Conservation (phyloP, 2,329 filamentous ascomycete species). For the Grosmannia clavigera region DNA sequence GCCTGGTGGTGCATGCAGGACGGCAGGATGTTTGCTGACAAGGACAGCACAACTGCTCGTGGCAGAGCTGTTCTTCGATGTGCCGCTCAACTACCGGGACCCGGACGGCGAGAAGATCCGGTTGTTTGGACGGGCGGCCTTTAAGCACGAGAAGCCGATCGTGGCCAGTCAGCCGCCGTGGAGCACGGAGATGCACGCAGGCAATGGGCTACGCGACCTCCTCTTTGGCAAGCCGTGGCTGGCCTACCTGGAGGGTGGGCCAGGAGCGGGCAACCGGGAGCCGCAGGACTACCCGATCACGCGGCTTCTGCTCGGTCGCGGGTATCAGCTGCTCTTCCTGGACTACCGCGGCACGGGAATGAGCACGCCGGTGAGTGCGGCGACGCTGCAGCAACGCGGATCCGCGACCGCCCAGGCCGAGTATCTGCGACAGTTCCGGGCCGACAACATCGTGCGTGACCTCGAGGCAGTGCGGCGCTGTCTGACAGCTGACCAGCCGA, state of each 20-base stretch:
- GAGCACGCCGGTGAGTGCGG: constrained; percentile 66
- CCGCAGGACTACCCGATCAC: constrained; percentile 65
- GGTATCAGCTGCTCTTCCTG: constrained; percentile 77
- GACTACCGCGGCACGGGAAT: constrained; percentile 86
- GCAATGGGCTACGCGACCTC: constrained; percentile 3
- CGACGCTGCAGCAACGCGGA: constrained; percentile 54
- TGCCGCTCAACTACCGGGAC: constrained; percentile 65
- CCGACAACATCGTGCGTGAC: constrained; percentile 82
- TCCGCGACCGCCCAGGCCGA: constrained; percentile 56
- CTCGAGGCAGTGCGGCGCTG: constrained; percentile 73
- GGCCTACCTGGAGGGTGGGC: constrained; percentile 76
- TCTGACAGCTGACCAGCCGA: constrained; percentile 56
- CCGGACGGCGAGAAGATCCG: constrained; percentile 49
- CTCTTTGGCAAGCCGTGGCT: constrained; percentile 39
- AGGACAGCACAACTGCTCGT: constrained; percentile 56
- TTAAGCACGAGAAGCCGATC: constrained; percentile 51
- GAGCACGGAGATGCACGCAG: constrained; percentile 17
- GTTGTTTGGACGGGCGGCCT: constrained; percentile 66
- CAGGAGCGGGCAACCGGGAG: constrained; percentile 62
- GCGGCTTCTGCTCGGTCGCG: constrained; percentile 58
- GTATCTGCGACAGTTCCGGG: constrained; percentile 75
- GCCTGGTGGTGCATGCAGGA: neutral
- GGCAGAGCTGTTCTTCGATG: constrained; percentile 76
- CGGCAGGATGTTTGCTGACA: neutral
- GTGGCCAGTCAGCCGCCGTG: constrained; percentile 27